Percentiles rank a stretch among this genome's conserved stretches.
Evolutionary conservation across 1,284 basidiomycete genomes (phyloP).

Genomic region (Cutaneotrichosporon sp.): DNA sequence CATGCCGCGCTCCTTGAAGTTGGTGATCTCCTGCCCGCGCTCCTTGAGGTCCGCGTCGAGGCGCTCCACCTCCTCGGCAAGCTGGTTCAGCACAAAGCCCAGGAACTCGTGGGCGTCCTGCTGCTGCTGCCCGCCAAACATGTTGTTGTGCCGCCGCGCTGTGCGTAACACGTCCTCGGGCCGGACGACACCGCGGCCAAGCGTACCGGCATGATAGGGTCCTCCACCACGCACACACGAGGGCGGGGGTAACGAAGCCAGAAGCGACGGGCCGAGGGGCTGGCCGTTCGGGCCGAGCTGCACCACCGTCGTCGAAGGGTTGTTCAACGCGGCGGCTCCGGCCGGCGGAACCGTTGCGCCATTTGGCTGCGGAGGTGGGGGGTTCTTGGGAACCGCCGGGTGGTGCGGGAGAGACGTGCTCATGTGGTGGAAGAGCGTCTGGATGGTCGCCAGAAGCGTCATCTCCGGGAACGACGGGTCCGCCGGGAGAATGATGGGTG

Average conservation of each 20-base stretch:
- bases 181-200: conserved; percentile 78
- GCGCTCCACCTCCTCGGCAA: conserved; percentile 88
- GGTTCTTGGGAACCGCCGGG: conserved; percentile 42
- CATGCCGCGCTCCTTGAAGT: conserved; percentile 53
- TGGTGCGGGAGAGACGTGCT: conserved; percentile 48
- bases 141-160: conserved; percentile 81
- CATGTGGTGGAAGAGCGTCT: conserved; percentile 84
- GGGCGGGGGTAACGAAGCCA: conserved; percentile 48
- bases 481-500: conserved; percentile 32
- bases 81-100: conserved; percentile 88
- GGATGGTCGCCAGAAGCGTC: conserved; percentile 83
- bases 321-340: conserved; percentile 37
- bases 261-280: conserved; percentile 42
- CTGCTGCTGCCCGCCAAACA: conserved; percentile 82
- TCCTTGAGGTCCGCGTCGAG: conserved; percentile 55
- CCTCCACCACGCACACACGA: conserved; percentile 50
- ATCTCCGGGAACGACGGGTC: conserved; percentile 66
- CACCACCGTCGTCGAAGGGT: conserved; percentile 34
- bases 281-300: conserved; percentile 12
- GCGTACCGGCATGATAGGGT: conserved; percentile 48
- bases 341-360: neutral
- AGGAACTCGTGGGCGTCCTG: conserved; percentile 98
- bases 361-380: conserved; percentile 9
- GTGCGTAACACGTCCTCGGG: conserved; percentile 88
- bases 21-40: conserved; percentile 30